Conservation (phyloP, 2,329 filamentous ascomycete genomes). For the Allantophomopsis cytisporea region DNA sequence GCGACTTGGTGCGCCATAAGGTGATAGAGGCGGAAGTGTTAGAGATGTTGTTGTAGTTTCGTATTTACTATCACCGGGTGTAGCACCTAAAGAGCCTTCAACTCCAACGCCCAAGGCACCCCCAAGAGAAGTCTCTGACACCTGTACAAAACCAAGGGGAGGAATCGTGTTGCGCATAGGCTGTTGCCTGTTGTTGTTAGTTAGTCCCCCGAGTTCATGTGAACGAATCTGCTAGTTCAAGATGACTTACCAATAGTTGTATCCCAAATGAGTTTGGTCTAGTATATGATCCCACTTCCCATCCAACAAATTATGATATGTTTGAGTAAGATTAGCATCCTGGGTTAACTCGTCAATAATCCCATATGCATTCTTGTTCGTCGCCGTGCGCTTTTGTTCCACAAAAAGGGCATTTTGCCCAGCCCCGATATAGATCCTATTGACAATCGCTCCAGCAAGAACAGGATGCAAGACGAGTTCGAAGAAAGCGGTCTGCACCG, state of each 20-base stretch:
- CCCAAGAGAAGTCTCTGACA: slow-evolving; percentile 39
- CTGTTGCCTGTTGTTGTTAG: slow-evolving; percentile 42
- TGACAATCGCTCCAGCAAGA: slow-evolving; percentile 39
- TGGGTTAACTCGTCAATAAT: slow-evolving; percentile 39
- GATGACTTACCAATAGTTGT: slow-evolving; percentile 16
- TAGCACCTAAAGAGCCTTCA: slow-evolving; percentile 51
- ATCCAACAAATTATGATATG: slow-evolving; percentile 41
- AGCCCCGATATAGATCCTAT: slow-evolving; percentile 35
- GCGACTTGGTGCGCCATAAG: slow-evolving; percentile 37
- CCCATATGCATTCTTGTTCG: slow-evolving; percentile 37
- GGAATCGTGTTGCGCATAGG: slow-evolving; percentile 58
- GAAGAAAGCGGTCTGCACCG: slow-evolving; percentile 43
- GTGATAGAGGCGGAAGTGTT: slow-evolving; percentile 40
- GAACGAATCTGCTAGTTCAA: slow-evolving; percentile 14
- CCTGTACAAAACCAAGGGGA: slow-evolving; percentile 44
- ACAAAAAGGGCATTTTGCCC: slow-evolving; percentile 41
- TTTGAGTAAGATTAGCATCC: slow-evolving; percentile 38
- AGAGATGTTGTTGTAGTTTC: slow-evolving; percentile 42
- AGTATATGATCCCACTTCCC: slow-evolving; percentile 53
- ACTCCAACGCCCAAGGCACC: slow-evolving; percentile 51
- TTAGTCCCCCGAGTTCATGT: too few relatives aligned
- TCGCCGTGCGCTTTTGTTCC: slow-evolving; percentile 38
- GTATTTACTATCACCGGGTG: slow-evolving; percentile 53
- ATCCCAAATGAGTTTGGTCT: slow-evolving; percentile 43
- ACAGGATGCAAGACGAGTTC: slow-evolving; percentile 47